Evolutionary conservation across 441 rosid genomes (phyloP).

Genomic region (Theobroma grandiflorum): DNA sequence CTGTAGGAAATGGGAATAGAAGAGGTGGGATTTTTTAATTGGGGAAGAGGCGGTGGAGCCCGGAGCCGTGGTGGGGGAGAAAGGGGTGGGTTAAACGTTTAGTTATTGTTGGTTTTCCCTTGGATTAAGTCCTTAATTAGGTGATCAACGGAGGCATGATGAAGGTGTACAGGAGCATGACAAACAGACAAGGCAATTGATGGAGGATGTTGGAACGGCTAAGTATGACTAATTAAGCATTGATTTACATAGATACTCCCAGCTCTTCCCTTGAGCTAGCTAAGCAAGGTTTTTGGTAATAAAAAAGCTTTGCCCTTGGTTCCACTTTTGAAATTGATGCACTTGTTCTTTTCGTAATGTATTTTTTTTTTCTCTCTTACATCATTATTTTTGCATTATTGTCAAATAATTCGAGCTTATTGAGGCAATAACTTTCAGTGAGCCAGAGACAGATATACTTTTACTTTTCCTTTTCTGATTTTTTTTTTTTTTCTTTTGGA

Average conservation of each 20-base stretch:
- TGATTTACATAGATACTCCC: background rate
- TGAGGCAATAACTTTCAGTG: too few species aligned
- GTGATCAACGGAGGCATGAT: background rate
- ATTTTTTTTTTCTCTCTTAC: background rate
- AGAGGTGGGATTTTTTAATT: background rate
- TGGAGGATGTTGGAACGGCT: background rate
- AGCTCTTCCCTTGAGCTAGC: too few species aligned
- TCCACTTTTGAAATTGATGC: background rate
- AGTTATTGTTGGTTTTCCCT: background rate
- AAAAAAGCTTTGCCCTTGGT: background rate
- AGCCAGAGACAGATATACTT: background rate
- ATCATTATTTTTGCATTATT: background rate
- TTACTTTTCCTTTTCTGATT: background rate
- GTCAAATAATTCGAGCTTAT: background rate
- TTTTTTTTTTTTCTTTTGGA: background rate
- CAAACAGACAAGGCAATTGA: background rate
- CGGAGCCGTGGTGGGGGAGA: background rate
- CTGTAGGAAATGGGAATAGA: background rate
- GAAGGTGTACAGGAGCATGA: background rate
- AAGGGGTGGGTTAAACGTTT: background rate
- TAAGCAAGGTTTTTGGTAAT: too few species aligned
- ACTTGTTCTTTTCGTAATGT: background rate
- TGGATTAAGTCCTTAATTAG: too few species aligned
- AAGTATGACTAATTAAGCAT: background rate
- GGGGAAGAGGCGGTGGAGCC: conserved; percentile 9